These are phyloP conservation scores for Penicillium cinerascens DNA, from an alignment of 495 filamentous ascomycete genomes.

Conservation along the genomic window DNA sequence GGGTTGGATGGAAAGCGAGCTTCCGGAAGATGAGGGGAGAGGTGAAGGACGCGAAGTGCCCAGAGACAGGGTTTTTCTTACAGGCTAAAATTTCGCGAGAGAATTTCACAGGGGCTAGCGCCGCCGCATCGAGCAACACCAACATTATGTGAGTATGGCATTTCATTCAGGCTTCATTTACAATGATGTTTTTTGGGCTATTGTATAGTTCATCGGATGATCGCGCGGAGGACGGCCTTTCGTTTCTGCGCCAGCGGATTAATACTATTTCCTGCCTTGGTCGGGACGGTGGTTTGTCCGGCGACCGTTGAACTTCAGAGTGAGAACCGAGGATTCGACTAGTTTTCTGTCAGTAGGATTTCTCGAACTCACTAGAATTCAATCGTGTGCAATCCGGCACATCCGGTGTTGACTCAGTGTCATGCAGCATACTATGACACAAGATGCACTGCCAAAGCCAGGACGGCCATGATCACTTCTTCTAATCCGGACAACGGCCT, in stretches of 20 bases:
- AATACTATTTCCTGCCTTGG: constrained; percentile 47
- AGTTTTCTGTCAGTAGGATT: neutral
- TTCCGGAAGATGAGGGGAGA: constrained; percentile 33
- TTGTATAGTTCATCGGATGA: constrained; percentile 37
- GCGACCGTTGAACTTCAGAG: neutral
- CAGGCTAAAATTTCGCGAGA: constrained; percentile 39
- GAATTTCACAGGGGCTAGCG: constrained; percentile 42
- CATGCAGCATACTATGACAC: neutral
- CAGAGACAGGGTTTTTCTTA: constrained; percentile 38
- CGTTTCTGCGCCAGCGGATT: constrained; percentile 51
- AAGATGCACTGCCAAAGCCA: neutral
- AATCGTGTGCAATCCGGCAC: neutral
- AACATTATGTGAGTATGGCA: constrained; percentile 27
- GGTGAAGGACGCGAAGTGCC: constrained; percentile 35
- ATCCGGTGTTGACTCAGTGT: neutral
- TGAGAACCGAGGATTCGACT: neutral
- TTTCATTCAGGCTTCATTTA: neutral
- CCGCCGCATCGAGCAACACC: constrained; percentile 35
- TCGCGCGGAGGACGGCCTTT: constrained; percentile 45
- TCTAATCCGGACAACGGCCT: neutral
- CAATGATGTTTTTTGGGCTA: constrained; percentile 7
- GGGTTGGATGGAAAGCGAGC: constrained; percentile 18
- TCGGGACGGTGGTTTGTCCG: constrained; percentile 15
- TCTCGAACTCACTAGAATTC: neutral
- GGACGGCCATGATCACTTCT: neutral